Percentiles rank a stretch among this genome's conserved stretches.
Conservation (phyloP, 768 basidiomycete genomes). For the Tricholoma furcatifolium region DNA sequence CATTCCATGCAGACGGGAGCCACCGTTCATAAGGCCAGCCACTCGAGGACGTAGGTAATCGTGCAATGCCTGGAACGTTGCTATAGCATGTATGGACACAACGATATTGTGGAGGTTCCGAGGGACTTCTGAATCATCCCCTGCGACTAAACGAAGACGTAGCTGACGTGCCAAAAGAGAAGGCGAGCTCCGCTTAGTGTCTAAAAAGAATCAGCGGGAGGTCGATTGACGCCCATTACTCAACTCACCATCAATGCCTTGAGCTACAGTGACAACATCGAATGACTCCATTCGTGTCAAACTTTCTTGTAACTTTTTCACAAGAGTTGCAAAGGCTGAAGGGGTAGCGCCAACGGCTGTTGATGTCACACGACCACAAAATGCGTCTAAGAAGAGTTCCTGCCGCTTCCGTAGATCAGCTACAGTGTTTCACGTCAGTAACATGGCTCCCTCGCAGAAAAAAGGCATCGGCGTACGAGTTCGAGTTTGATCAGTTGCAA, state of each 20-base stretch:
- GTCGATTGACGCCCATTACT: background rate
- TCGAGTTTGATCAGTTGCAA: constrained; percentile 69
- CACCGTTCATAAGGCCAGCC: constrained; percentile 61
- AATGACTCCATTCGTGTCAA: constrained; percentile 94
- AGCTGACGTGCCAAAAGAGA: constrained; percentile 91
- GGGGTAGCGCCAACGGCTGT: constrained; percentile 40
- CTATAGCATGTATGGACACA: constrained; percentile 97
- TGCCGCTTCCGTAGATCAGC: constrained; percentile 67
- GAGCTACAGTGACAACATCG: constrained; percentile 88
- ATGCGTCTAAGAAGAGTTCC: constrained; percentile 77
- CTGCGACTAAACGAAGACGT: constrained; percentile 85
- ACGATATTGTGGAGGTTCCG: constrained; percentile 86
- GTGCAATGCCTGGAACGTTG: constrained; percentile 95
- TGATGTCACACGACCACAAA: constrained; percentile 56
- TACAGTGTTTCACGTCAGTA: constrained; percentile 25
- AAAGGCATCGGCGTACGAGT: constrained; percentile 35
- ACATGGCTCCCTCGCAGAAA: background rate
- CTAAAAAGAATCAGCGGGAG: constrained; percentile 32
- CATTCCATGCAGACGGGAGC: constrained; percentile 80
- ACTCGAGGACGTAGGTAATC: constrained; percentile 94
- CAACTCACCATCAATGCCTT: constrained; percentile 72
- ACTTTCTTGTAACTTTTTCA: constrained; percentile 96
- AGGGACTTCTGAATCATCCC: constrained; percentile 87
- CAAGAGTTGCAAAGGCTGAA: constrained; percentile 71
- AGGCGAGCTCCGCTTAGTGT: constrained; percentile 88